These are phyloP conservation scores for Trichosporon sp. DNA, from an alignment of 1,284 basidiomycete species.

Conservation along the genomic window DNA sequence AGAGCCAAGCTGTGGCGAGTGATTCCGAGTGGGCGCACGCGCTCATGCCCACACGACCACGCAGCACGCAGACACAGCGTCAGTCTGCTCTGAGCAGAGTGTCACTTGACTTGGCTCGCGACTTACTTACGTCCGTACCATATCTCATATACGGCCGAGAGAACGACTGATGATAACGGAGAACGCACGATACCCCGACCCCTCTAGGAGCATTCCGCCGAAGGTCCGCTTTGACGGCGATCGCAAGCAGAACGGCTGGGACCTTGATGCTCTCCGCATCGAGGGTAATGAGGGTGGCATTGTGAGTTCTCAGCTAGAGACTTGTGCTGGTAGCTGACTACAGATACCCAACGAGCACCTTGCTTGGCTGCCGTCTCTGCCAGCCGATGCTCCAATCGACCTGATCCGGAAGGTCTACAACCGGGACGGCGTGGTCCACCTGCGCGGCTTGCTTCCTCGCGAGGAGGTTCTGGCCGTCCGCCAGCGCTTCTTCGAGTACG, in stretches of 20 bases:
- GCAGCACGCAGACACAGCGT: not conserved
- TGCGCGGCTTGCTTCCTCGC: constrained; percentile 12
- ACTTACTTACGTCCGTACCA: not conserved
- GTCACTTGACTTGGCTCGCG: not conserved
- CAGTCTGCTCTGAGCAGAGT: too few relatives aligned
- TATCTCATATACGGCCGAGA: not conserved
- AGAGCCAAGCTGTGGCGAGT: too few relatives aligned
- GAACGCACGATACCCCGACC: constrained; percentile 11
- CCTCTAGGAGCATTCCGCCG: not conserved
- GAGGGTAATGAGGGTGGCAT: constrained; percentile 18
- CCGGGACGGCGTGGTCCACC: constrained; percentile 18
- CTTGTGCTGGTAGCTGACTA: not conserved
- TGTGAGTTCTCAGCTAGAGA: too few relatives aligned
- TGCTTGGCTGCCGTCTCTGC: constrained; percentile 12
- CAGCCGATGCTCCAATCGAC: constrained; percentile 12
- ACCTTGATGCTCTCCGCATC: constrained; percentile 8
- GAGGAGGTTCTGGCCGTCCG: constrained; percentile 8
- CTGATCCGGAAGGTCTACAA: constrained; percentile 15
- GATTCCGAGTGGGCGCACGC: too few relatives aligned
- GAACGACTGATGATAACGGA: constrained; percentile 7
- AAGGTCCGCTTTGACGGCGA: constrained; percentile 8
- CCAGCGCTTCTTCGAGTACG: constrained; percentile 14
- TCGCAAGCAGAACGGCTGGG: not conserved
- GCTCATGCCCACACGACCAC: not conserved
- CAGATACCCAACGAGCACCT: constrained; percentile 16